Base-by-base conservation (phyloP, 2,329 filamentous ascomycete species). In the Botrytis squamosa region DNA sequence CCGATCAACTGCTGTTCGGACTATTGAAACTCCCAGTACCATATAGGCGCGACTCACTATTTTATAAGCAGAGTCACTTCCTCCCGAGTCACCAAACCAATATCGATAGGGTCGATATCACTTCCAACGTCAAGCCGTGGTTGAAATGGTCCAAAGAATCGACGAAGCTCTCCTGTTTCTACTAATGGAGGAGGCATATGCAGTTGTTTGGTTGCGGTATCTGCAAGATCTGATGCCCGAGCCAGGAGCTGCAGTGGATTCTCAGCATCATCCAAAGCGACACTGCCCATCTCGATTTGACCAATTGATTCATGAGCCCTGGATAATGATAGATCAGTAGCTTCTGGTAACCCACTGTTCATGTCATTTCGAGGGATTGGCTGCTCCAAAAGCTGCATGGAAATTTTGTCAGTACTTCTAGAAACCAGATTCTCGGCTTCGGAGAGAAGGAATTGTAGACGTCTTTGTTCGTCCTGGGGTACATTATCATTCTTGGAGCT, bases 241-340 rank as follows among this genome's bases (percentile, higher is more conserved):
- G 92, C 92, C 49, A 94, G 88, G 25, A 93, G 83, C 80, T 94
- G 91, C 8, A 93, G 83, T 0, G 91, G 91, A 75, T 93, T 94
- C 79, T 94, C 91, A 5, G 91, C 91, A 80, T 93, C 92, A 77
- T 93, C 91, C 40, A 92, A 84, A 20, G 89, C 86, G 46, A 92
- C 85, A 67, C 84, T 86, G 71, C 89, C 88, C 25, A n/a, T 49
- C n/a, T 42, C 44, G n/a, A 66, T 40, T 33, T 71, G 59, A 16
- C 18, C 60, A n/a, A 29, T 20, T 10, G 33, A 29, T 42, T 42
- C 66, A 33, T 68, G 25, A 5, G 33, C 18, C 20, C 40, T 7
- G 33, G 22, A 40, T 16, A 57, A 38, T 5, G 70, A 44, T 57
- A 38, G 7, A n/a, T 42, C 16, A 29, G 25, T 22, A 29, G 62